Evolutionary conservation across 176 grass and related monocot genomes (phyloP).

Genomic region (Luzula sylvatica): DNA sequence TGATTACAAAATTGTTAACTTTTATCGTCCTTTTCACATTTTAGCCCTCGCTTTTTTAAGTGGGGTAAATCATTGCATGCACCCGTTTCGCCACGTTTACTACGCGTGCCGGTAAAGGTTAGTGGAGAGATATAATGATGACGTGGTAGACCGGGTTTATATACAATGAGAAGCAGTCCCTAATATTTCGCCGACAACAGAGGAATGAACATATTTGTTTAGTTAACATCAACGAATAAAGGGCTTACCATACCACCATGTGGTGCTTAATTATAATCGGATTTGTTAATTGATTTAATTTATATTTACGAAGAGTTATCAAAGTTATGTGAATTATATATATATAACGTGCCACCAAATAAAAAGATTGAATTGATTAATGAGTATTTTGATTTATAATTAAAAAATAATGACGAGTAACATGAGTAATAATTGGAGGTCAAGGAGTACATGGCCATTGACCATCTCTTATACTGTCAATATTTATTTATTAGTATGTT

Average conservation of each 20-base stretch:
- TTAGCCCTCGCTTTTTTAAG: background rate
- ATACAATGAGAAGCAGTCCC: background rate
- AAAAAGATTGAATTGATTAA: background rate
- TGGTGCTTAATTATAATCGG: background rate
- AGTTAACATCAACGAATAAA: constrained; percentile 6
- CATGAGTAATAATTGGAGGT: constrained; percentile 12
- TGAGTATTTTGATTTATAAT: background rate
- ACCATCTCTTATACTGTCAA: background rate
- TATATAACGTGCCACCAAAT: constrained; percentile 20
- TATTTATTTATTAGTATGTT: background rate
- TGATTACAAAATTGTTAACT: constrained; percentile 5
- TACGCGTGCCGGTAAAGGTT: constrained; percentile 2
- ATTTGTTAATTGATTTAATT: too few relatives aligned
- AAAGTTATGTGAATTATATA: constrained; percentile 9
- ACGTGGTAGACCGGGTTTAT: background rate
- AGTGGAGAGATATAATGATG: background rate
- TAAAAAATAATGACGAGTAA: background rate
- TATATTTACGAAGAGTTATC: background rate
- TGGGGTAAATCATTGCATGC: constrained; percentile 5
- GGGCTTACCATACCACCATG: background rate
- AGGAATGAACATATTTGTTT: constrained; percentile 16
- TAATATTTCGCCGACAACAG: constrained; percentile 18
- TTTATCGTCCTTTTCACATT: constrained; percentile 2
- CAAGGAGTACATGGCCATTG: constrained; percentile 6
- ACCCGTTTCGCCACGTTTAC: constrained; percentile 13